A percentile compares a stretch with the other conserved stretches of the same genome.
Evolutionary conservation across 352 stramenopile species (phyloP).

Genomic region (Phytophthora hibernalis): DNA sequence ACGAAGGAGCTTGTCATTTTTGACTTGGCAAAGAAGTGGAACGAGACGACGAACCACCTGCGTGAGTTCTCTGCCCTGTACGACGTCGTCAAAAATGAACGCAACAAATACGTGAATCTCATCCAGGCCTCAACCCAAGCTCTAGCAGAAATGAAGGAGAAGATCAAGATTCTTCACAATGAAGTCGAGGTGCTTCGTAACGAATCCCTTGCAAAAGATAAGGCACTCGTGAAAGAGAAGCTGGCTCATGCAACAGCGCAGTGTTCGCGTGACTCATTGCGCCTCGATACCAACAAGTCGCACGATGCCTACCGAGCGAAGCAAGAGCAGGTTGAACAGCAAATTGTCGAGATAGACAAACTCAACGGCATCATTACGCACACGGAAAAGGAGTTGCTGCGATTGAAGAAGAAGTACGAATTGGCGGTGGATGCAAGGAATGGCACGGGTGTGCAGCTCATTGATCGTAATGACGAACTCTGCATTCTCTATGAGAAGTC

Average conservation of each 20-base stretch:
- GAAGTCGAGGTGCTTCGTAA: conserved; percentile 95
- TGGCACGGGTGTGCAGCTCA: conserved; percentile 91
- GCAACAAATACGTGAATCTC: conserved; percentile 96
- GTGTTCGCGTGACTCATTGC: conserved; percentile 89
- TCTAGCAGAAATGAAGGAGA: conserved; percentile 96
- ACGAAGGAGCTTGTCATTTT: conserved; percentile 95
- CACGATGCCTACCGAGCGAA: conserved; percentile 91
- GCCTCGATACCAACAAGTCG: conserved; percentile 92
- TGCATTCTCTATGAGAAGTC: conserved; percentile 95
- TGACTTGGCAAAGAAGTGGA: conserved; percentile 94
- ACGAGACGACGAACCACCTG: conserved; percentile 93
- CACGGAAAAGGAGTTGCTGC: conserved; percentile 92
- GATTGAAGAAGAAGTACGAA: conserved; percentile 94
- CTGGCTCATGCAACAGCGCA: conserved; percentile 86
- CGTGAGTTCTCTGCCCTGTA: conserved; percentile 95
- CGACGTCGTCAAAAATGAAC: conserved; percentile 96
- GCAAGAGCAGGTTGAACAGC: conserved; percentile 93
- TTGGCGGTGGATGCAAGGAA: conserved; percentile 89
- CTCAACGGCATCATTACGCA: conserved; percentile 94
- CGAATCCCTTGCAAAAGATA: conserved; percentile 93
- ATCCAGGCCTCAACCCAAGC: conserved; percentile 93
- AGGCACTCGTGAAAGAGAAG: conserved; percentile 92
- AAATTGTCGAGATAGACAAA: conserved; percentile 96
- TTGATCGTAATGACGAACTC: conserved; percentile 96
- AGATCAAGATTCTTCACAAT: conserved; percentile 96